Percentiles rank a stretch among this genome's conserved stretches.
Conservation (phyloP, 352 stramenopile species). For the Elongisporangium senticosum region DNA sequence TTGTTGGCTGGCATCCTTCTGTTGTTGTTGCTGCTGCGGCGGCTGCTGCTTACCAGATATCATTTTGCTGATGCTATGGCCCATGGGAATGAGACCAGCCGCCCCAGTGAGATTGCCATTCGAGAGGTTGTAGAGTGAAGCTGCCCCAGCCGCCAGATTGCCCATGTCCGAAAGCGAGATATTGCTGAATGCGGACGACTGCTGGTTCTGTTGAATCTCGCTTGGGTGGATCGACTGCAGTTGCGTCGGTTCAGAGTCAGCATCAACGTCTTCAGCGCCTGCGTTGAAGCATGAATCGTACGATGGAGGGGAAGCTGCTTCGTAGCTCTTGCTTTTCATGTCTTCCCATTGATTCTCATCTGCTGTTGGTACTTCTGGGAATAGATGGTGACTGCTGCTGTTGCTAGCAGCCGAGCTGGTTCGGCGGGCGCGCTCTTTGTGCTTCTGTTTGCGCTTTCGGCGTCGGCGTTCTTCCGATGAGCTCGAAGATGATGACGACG, state of each 20-base stretch:
- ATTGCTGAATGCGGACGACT: neutral
- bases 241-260: neutral
- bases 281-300: neutral
- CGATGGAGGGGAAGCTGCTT: neutral
- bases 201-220: neutral
- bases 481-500: neutral
- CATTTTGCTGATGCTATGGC: neutral
- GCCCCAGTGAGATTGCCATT: neutral
- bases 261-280: neutral
- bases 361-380: neutral
- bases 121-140: neutral
- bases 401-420: neutral
- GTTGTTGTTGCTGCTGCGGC: neutral
- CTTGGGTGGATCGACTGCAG: neutral
- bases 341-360: neutral
- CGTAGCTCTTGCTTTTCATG: neutral
- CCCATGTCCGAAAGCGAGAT: neutral
- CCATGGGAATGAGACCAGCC: neutral
- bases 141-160: neutral
- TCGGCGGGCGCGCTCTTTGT: conserved; percentile 7
- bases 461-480: conserved; percentile 4
- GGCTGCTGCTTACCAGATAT: neutral
- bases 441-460: conserved; percentile 17
- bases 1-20: neutral
- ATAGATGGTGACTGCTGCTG: neutral